Evolutionary conservation across 1,284 basidiomycete species (phyloP).

Genomic region (Microbotryum lychnidis-dioicae): DNA sequence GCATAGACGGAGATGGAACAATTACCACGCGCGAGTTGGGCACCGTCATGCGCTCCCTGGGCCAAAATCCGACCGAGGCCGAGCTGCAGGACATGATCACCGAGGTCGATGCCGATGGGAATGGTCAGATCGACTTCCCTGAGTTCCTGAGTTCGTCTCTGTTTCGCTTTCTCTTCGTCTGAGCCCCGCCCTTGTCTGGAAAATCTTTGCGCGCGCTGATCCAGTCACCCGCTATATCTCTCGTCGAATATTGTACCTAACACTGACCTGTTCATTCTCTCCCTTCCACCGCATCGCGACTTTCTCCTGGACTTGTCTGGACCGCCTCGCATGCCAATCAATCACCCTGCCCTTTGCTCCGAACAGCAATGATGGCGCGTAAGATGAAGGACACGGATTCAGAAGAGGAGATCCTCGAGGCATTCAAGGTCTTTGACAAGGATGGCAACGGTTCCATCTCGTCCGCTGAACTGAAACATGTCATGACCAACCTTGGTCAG

Average conservation of each 20-base stretch:
- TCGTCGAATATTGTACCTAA: no score
- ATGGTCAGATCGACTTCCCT: slow-evolving; percentile 90
- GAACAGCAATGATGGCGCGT: slow-evolving; percentile 84
- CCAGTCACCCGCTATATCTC: no score
- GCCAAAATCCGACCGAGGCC: slow-evolving; percentile 92
- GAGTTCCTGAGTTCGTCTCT: slow-evolving; percentile 45
- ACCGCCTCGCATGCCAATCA: neutral
- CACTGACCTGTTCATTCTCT: neutral
- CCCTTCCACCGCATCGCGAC: neutral
- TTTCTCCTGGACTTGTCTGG: no score
- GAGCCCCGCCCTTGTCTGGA: no score
- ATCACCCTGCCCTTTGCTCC: slow-evolving; percentile 1
- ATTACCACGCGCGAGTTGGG: slow-evolving; percentile 94
- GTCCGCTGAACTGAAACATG: slow-evolving; percentile 65
- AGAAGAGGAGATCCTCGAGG: slow-evolving; percentile 59
- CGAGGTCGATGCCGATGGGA: slow-evolving; percentile 67
- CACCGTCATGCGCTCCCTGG: slow-evolving; percentile 92
- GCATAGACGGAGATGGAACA: slow-evolving; percentile 83
- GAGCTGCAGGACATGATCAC: slow-evolving; percentile 97
- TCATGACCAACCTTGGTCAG: slow-evolving; percentile 80
- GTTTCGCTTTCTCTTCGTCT: neutral
- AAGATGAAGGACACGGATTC: slow-evolving; percentile 90
- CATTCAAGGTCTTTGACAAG: slow-evolving; percentile 61
- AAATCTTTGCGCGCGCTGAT: no score
- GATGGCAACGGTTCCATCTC: slow-evolving; percentile 53